These are phyloP conservation scores for Lithospermum erythrorhizon DNA, from an alignment of 257 asterid genomes.

Conservation along the genomic window DNA sequence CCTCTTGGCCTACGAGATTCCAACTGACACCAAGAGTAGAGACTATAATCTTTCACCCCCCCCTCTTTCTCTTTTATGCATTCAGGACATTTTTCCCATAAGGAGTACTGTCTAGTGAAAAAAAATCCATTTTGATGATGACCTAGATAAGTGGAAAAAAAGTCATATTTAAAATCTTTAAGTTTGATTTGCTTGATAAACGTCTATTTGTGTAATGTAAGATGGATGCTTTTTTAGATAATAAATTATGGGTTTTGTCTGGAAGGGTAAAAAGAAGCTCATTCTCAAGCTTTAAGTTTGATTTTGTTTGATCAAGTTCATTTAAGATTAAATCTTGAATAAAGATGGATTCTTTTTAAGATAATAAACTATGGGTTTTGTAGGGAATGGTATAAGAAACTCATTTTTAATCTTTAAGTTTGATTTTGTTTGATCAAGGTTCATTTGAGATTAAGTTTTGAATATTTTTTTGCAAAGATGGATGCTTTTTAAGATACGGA, in stretches of 20 bases:
- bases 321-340: neutral
- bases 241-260: too few relatives aligned
- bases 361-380: neutral
- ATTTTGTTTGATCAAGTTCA: too few relatives aligned
- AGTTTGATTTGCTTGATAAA: neutral
- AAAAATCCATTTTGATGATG: neutral
- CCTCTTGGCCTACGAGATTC: constrained; percentile 87
- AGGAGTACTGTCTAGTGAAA: neutral
- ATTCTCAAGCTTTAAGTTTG: neutral
- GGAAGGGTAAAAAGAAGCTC: neutral
- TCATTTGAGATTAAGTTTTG: neutral
- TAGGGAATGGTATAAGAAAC: neutral
- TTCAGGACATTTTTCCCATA: too few relatives aligned
- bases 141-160: neutral
- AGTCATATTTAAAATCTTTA: neutral
- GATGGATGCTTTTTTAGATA: too few relatives aligned
- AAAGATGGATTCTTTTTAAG: neutral
- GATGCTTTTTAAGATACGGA: neutral
- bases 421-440: neutral
- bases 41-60: constrained; percentile 13
- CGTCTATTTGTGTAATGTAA: too few relatives aligned
- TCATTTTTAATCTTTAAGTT: neutral
- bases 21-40: constrained; percentile 48
- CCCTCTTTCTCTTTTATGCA: too few relatives aligned
- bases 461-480: neutral